Conservation (phyloP, 106 monocot genomes). For the Amphibolis antarctica region DNA sequence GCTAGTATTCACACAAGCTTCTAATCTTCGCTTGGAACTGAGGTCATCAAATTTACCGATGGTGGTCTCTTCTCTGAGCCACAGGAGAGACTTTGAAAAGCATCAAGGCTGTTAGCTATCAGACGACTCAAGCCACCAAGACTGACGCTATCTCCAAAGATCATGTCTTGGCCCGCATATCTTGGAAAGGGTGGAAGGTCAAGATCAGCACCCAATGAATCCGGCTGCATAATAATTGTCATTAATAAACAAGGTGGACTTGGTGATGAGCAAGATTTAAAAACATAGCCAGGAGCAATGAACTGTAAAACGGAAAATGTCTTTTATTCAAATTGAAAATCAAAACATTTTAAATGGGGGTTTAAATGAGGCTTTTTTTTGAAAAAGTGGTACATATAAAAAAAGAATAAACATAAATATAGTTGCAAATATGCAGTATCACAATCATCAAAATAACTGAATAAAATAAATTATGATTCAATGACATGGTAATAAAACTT, state of each 20-base stretch:
- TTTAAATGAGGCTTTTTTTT: too few relatives aligned
- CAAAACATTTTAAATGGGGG: too few relatives aligned
- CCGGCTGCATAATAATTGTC: conserved; percentile 38
- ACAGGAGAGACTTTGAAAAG: conserved; percentile 51
- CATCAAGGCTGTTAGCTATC: conserved; percentile 48
- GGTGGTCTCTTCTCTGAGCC: not conserved
- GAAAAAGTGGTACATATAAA: too few relatives aligned
- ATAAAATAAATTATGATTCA: too few relatives aligned
- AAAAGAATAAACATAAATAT: too few relatives aligned
- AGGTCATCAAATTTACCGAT: not conserved
- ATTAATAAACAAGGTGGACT: not conserved
- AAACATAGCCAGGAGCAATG: too few relatives aligned
- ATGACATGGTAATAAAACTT: too few relatives aligned
- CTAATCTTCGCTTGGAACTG: not conserved
- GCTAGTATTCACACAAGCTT: too few relatives aligned
- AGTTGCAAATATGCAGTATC: too few relatives aligned
- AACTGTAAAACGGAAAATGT: too few relatives aligned
- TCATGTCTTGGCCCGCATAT: conserved; percentile 47
- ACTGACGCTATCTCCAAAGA: conserved; percentile 42
- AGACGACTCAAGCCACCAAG: conserved; percentile 38
- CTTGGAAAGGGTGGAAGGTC: conserved; percentile 45
- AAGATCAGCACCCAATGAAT: conserved; percentile 83
- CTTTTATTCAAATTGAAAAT: too few relatives aligned
- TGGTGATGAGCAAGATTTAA: not conserved
- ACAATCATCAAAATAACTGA: too few relatives aligned